These are phyloP conservation scores for Spongiforma sp. DNA, from an alignment of 1,284 basidiomycete species.

Conservation along the genomic window DNA sequence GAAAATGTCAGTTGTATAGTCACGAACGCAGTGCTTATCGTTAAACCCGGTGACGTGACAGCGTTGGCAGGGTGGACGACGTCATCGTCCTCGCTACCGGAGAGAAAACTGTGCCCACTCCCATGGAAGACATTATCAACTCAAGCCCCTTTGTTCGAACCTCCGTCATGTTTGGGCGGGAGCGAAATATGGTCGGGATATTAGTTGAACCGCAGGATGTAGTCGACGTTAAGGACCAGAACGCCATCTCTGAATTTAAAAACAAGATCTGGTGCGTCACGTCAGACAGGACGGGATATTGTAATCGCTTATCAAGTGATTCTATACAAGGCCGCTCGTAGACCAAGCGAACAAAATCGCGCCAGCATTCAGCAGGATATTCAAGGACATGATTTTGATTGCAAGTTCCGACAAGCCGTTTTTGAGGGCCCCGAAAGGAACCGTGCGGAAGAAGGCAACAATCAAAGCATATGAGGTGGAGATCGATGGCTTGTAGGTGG, in stretches of 20 bases:
- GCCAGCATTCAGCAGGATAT: conserved; percentile 31
- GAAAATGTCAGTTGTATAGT: too few relatives aligned
- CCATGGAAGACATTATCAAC: conserved; percentile 26
- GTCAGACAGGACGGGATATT: too few relatives aligned
- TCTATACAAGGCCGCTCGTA: conserved; percentile 23
- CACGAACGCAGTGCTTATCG: too few relatives aligned
- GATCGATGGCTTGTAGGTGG: conserved; percentile 26
- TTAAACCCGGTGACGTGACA: too few relatives aligned
- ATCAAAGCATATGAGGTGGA: conserved; percentile 24
- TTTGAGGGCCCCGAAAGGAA: conserved; percentile 25
- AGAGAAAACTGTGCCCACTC: conserved; percentile 15
- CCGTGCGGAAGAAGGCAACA: conserved; percentile 20
- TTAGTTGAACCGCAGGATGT: conserved; percentile 30
- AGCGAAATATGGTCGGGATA: conserved; percentile 27
- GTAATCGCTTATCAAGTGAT: too few relatives aligned
- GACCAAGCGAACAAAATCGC: conserved; percentile 29
- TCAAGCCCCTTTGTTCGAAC: conserved; percentile 13
- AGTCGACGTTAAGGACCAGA: conserved; percentile 25
- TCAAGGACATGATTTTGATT: conserved; percentile 32
- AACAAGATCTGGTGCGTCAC: conserved; percentile 11
- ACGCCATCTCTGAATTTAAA: conserved; percentile 3
- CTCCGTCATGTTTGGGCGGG: conserved; percentile 32
- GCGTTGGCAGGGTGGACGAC: conserved; percentile 34
- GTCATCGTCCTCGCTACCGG: conserved; percentile 25
- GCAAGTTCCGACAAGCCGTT: conserved; percentile 22